Base-by-base conservation (phyloP, 2,329 filamentous ascomycete genomes). In the Diaporthe sp. region DNA sequence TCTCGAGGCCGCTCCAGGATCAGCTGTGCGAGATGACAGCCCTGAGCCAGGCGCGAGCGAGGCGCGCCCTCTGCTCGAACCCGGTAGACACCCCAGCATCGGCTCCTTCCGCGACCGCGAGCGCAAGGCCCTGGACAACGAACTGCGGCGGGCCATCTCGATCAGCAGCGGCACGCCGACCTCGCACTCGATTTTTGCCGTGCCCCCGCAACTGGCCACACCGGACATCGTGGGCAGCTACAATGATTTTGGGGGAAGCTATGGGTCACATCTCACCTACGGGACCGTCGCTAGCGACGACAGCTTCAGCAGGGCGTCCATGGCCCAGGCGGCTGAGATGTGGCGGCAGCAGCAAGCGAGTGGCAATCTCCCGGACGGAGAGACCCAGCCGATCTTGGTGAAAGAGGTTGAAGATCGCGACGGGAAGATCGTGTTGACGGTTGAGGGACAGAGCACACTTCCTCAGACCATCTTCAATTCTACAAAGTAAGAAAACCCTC, bases 401-500 rank as follows among this genome's bases (percentile, higher is more conserved):
- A 96, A 95, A 84, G 94, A 96, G 82, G 90, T 98, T 17, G 94
- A 97, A 81, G 94, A 97, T 79, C 71, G 70, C 9, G 95, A 97
- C 77, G 95, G 97, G 55, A 95, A 93, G 80, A 90, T 96, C 63
- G 91, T 98, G 72, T 90, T 96, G 78, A 90, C 96, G 3, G 92
- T 98, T 3, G 93, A 97, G 76, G 96, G 96, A 51, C 95, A 97
- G 85, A 97, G 95, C n/a, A 99, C 96, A 1, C 88, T 98, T 22
- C 95, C 95, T 0, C 96, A 98, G 85, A 98, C 96, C 9, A 90
- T 98, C 76, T 97, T 98, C 87, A 99, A 99, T 84, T 97, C 95
- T 4, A 96, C 96, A 81, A 98, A 98, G 85, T 86, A 77, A 75
- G 83, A 8, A 3, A 1, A 10, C 39, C 32, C 77, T 6, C 39